Evolutionary conservation across 202 grass and related monocot species (phyloP), one percentile per base, ranked within the genome.

Genomic region (Schoenoplectus triqueter): DNA sequence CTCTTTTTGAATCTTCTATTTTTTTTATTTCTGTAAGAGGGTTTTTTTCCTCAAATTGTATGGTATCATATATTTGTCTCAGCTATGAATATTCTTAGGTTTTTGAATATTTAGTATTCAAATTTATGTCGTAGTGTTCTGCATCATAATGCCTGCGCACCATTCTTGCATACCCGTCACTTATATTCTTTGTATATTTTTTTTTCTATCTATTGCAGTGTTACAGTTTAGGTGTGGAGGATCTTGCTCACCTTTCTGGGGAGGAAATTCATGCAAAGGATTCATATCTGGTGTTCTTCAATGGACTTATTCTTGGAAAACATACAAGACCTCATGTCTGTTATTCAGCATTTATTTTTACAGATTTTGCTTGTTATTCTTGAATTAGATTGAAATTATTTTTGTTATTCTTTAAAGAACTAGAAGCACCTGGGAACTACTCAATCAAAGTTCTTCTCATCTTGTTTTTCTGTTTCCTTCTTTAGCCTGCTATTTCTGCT

Each of bases 201-300:
- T 80, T 70, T 10, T 55, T 82, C 85, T 73, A 4, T 88, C 88
- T 86, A 31, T 50, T 80, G 44, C 77, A 98, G 95, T 98, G 95
- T 68, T 82, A 93, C 73, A 98, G 88, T 88, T 86, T 98, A 80
- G 95, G 95, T 3, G 91, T 98, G 62, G 84, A 95, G 85, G 91
- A 98, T 82, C 88, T 98, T 73, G 85, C 84, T 59, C 42, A 89
- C 77, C 73, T 95, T 11, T 95, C 95, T 20, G 91, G 78, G 59
- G 95, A 98, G 85, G 92, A 98, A 90, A 93, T 98, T 70, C 93
- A 95, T 81, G 87, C 89, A 80, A 84, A 86, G 3, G 88, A 89
- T 87, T 98, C 95, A 79, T 98, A 87, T 92, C 88, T 98, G 89
- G 95, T 98, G 77, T 93, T 98, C 84, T 93, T 98, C 78, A 98